phyloP scores from a whole-genome alignment of 768 basidiomycete species.

The Termitomyces sp. region DNA sequence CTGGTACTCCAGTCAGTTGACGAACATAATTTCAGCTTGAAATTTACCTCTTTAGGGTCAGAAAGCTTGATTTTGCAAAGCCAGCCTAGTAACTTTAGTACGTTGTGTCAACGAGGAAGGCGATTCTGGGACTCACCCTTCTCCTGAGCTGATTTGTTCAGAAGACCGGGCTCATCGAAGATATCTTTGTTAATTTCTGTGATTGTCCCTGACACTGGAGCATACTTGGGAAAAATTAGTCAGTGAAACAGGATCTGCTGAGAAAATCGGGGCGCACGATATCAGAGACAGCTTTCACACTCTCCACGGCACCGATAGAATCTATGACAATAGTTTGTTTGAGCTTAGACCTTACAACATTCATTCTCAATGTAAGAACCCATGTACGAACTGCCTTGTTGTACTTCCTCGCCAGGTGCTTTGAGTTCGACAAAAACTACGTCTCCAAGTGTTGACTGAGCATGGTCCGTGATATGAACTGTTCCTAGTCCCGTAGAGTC shows the following conservation, averaged over 20 bases:
- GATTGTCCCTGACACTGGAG: conserved; percentile 85
- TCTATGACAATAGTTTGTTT: not conserved
- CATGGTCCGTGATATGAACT: conserved; percentile 87
- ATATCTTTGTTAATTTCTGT: conserved; percentile 74
- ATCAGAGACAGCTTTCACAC: conserved; percentile 94
- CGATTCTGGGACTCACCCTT: conserved; percentile 49
- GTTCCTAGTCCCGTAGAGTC: conserved; percentile 70
- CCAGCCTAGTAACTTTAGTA: conserved; percentile 61
- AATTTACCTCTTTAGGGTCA: conserved; percentile 63
- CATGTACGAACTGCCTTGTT: conserved; percentile 64
- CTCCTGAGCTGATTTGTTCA: conserved; percentile 85
- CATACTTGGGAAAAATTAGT: conserved; percentile 56
- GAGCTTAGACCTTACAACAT: not conserved
- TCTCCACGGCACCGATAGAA: conserved; percentile 75
- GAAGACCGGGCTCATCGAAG: conserved; percentile 60
- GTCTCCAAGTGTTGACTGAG: conserved; percentile 88
- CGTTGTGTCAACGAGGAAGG: not conserved
- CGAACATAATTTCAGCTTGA: conserved; percentile 8
- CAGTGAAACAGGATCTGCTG: conserved; percentile 6
- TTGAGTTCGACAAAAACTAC: conserved; percentile 97
- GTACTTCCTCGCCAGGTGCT: conserved; percentile 49
- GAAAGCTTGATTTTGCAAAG: conserved; percentile 88
- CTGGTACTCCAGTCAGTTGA: conserved; percentile 27
- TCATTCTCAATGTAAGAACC: not conserved
- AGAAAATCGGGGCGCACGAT: conserved; percentile 45